Conservation (phyloP, 106 monocot species). For the Chionographis japonica region DNA sequence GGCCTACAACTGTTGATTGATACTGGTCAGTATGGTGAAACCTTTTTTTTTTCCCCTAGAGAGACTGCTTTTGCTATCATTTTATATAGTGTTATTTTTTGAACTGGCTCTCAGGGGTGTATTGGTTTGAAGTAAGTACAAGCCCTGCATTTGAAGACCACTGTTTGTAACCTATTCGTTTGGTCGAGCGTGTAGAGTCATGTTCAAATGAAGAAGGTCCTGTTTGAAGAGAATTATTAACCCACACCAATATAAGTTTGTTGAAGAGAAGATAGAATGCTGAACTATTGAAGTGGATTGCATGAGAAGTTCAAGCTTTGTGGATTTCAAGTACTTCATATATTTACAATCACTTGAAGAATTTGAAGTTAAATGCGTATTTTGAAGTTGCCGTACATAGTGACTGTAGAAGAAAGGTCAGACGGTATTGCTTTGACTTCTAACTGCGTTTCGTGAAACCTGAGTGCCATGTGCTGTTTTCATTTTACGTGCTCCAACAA, state of each 20-base stretch:
- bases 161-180: conserved; percentile 48
- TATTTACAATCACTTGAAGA: conserved; percentile 35
- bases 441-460: conserved; percentile 30
- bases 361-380: conserved; percentile 40
- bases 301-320: conserved; percentile 54
- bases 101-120: conserved; percentile 65
- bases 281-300: conserved; percentile 39
- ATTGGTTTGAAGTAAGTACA: conserved; percentile 72
- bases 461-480: conserved; percentile 31
- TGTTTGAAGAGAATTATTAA: conserved; percentile 39
- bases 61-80: conserved; percentile 16
- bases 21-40: neutral
- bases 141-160: conserved; percentile 64
- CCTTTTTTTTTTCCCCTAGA: neutral
- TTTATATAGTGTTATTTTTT: conserved; percentile 55
- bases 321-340: conserved; percentile 45
- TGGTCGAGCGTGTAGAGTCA: conserved; percentile 46
- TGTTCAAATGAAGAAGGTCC: conserved; percentile 29
- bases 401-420: conserved; percentile 42
- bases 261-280: conserved; percentile 45
- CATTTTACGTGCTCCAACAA: conserved; percentile 28
- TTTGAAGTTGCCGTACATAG: conserved; percentile 39
- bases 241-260: conserved; percentile 31
- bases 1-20: neutral
- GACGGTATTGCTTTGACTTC: conserved; percentile 25